Evolutionary conservation across 1,139 yeast species (phyloP).

Genomic region (Citeromyces siamensis): DNA sequence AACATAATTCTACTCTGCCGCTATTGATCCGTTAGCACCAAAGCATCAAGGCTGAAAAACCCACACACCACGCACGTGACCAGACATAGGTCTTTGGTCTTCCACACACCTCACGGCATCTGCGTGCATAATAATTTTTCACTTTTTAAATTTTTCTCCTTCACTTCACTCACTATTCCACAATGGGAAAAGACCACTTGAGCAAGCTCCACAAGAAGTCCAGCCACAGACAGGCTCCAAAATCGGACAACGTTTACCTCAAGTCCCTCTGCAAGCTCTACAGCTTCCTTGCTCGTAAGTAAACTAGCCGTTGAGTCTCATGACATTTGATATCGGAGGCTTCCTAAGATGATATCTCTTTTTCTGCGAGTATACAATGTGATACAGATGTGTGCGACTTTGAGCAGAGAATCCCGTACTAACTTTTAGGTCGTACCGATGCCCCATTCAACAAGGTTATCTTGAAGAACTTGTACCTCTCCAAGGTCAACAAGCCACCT

Average conservation of each 20-base stretch:
- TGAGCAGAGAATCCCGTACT: conserved; percentile 40
- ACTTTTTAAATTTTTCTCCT: conserved; percentile 4
- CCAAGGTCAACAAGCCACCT: conserved; percentile 99
- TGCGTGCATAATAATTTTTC: background rate
- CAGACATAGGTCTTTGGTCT: background rate
- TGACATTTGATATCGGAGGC: conserved; percentile 4
- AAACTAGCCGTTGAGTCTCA: conserved; percentile 9
- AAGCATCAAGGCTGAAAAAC: no score
- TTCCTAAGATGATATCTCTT: background rate
- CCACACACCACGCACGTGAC: background rate
- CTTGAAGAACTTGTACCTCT: conserved; percentile 89
- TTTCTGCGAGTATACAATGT: conserved; percentile 51
- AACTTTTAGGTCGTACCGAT: conserved; percentile 82
- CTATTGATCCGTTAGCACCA: no score
- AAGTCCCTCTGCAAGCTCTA: conserved; percentile 94
- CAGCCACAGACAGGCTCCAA: conserved; percentile 98
- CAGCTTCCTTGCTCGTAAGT: conserved; percentile 99
- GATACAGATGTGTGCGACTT: conserved; percentile 34
- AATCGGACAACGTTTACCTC: conserved; percentile 98
- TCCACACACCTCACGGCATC: background rate
- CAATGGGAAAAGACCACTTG: conserved; percentile 98
- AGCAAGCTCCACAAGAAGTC: conserved; percentile 91
- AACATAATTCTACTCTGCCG: no score
- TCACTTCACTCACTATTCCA: conserved; percentile 8
- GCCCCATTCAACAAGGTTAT: conserved; percentile 97